Base-by-base conservation (phyloP, 495 filamentous ascomycete species). In the Aspergillus bertholletiae region DNA sequence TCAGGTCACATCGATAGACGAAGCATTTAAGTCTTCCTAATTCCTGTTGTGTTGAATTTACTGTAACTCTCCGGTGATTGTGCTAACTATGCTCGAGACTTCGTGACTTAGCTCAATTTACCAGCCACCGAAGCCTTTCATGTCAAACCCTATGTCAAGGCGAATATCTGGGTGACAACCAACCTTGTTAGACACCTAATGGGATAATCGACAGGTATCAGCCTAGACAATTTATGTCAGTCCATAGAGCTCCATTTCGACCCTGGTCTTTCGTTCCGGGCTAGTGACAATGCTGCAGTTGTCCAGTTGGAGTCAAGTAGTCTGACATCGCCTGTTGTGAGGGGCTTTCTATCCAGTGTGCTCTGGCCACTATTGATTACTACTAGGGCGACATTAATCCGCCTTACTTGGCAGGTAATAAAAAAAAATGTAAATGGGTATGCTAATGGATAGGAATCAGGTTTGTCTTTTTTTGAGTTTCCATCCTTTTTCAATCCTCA, bases 351-450 rank as follows among this genome's bases (percentile, higher is more conserved):
- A n/a, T 37, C 34, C 64, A 59, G 60, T 62, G 64, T 67, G 48
- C 57, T 51, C 61, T 59, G 59, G 62, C 60, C 45, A 58, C 58
- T 12, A 34, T 49, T 50, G 54, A 62, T 55, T 66, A 63, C 66
- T 61, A 62, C 60, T 64, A 60, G 57, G 60, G 65, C 34, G 34
- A 37, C 17, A 37, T 37, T 37, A 15, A 37, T 37, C 13, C 34
- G 6, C 17, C 34, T 37, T 37, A 37, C 34, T 37, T 37, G 34
- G 13, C 34, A 15, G 34, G 17, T 6, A 37, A 15, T n/a, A 37
- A n/a, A 37, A n/a, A 37, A n/a, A 37, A 37, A 37, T n/a, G 34
- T 15, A n/a, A 37, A 37, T 37, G 2, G 13, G 13, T 37, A 37
- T 37, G 34, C 13, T 11, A 12, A 37, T 37, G 34, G 34, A n/a